Base-by-base conservation (phyloP, 1,284 basidiomycete species). In the Cutaneotrichosporon dermatis region DNA sequence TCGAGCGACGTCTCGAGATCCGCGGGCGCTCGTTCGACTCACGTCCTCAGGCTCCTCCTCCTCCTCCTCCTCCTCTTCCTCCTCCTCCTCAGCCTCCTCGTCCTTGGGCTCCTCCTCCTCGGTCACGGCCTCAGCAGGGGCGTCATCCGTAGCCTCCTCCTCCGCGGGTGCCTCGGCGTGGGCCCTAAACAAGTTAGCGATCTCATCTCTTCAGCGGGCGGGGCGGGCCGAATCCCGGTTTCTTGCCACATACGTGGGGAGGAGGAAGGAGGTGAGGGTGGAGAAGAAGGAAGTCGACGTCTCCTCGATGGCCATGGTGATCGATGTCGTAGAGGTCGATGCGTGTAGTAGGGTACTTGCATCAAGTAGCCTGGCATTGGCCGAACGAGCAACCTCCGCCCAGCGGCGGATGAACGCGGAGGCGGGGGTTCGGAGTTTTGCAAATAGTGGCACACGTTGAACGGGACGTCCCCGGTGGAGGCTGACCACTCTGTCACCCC, bases 31-130 rank as follows among this genome's bases (percentile, higher is more conserved):
- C 4, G 33, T 41, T 13, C 37, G 4, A 84, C 88, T 73, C 70
- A 91, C 89, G 75, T 92, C 89, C 76, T 91, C 88, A 33, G 89
- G 88, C 66, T 90, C 89, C 59, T 80, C 78, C 66, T 80, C 78
- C 59, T 78, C 79, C 56, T 78, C 76, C 54, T 71, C 75, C 55
- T 67, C 83, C 60, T 66, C 25, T 25, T 25, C 66, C 54, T 72
- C 69, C 60, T 75, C 77, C 39, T 69, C 74, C 58, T 74, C 43
- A 15, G n/a, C 83, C 59, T 66, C 66, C 52, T 72, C 69, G 61
- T 74, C 77, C 72, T 25, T 25, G 25, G 25, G 25, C 25, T 74
- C 73, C 58, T 79, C 75, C 58, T 78, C 69, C 15, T 76, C 71
- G 59, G 78, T 74, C 57, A 76, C 68, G 16, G 79, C 79, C 54